Evolutionary conservation across 2,329 filamentous ascomycete genomes (phyloP), one percentile per base, ranked within the genome.

Genomic region (Aspergillus japonicus): DNA sequence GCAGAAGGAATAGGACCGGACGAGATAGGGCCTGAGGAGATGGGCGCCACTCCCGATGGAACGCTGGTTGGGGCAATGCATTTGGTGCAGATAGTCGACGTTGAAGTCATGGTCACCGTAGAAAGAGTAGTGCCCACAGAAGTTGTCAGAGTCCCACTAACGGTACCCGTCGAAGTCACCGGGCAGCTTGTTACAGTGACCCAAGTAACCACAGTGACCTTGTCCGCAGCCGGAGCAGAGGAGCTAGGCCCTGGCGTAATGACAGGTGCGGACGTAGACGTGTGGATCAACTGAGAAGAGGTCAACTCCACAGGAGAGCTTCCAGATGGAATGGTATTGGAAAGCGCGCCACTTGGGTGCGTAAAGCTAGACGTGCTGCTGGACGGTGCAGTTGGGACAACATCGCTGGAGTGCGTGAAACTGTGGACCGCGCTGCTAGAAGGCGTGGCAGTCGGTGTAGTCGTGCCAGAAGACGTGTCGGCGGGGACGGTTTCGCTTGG

Each of bases 41-140:
- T 65, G 8, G 70, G 60, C 1, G 62, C 60, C 8, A 57, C 50
- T 8, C 63, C 65, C 11, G 55, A 39, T 12, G 52, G 54, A 12
- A 7, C 21, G 21, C 21, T 12, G 26, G 21, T 42, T 5, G 33
- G 31, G 33, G 50, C 60, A 47, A 67, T 50, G 56, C 61, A 62
- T n/a, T 57, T 33, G 11, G 63, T 60, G 68, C 70, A 69, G 57
- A 72, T 52, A 14, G 71, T 70, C 10, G 67, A 62, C 16, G 69
- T 68, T 8, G 68, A 66, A 10, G 69, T 73, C 51, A 71, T 47
- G 16, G 67, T 70, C n/a, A 70, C 68, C 23, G 77, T 84, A 77
- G 84, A 87, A 70, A 86, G 69, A 42, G 85, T 87, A 66, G 82
- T 85, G 61, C 80, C 81, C 55, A 84, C 68, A 23, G 83, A 75